Conservation (phyloP, 2,329 filamentous ascomycete species). For the Chalara sp. region DNA sequence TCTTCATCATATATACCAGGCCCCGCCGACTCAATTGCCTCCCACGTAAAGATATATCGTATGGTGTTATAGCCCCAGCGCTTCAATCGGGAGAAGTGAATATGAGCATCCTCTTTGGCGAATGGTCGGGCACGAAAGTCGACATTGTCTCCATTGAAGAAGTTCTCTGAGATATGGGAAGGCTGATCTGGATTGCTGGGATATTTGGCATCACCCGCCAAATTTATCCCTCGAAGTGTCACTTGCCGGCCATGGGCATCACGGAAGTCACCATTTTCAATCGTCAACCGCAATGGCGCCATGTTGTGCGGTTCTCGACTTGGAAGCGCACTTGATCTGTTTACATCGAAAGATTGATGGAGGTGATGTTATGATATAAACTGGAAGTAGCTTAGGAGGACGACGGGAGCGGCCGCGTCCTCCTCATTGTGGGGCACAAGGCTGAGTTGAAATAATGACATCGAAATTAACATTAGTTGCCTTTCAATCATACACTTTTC, state of each 20-base stretch:
- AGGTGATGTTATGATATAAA: too few species aligned
- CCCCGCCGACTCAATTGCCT: constrained; percentile 90
- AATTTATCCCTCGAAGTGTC: constrained; percentile 86
- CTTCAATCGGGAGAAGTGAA: constrained; percentile 79
- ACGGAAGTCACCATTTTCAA: constrained; percentile 80
- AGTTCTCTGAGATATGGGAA: constrained; percentile 69
- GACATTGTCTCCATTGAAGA: constrained; percentile 90
- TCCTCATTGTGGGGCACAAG: too few species aligned
- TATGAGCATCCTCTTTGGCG: constrained; percentile 70
- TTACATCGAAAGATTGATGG: too few species aligned
- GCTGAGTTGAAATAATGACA: too few species aligned
- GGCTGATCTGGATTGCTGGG: constrained; percentile 75
- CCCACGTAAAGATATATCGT: constrained; percentile 96
- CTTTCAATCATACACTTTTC: too few species aligned
- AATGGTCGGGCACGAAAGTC: constrained; percentile 87
- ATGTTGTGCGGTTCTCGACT: constrained; percentile 37
- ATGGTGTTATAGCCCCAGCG: constrained; percentile 95
- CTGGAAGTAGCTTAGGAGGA: too few species aligned
- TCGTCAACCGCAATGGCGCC: constrained; percentile 68
- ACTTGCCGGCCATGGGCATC: constrained; percentile 79
- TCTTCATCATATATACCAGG: constrained; percentile 90
- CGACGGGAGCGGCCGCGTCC: too few species aligned
- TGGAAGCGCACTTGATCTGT: too few species aligned
- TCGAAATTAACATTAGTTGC: too few species aligned
- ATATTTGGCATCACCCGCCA: constrained; percentile 84